Evolutionary conservation across 495 filamentous ascomycete species (phyloP).

Genomic region (Haplographium delicatum): DNA sequence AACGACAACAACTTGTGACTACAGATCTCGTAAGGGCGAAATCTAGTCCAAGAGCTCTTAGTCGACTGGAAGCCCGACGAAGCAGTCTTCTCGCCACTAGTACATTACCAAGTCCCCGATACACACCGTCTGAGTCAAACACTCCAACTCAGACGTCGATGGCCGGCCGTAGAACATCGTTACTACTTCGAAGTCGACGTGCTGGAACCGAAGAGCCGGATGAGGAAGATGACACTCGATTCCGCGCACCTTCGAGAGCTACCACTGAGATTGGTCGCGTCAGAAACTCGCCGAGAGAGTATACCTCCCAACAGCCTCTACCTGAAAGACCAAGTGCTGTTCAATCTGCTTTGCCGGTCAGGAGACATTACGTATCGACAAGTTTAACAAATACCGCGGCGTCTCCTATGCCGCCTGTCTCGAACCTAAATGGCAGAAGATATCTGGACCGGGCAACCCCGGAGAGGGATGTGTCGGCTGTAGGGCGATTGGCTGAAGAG

Average conservation of each 20-base stretch:
- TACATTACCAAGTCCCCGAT: constrained; percentile 29
- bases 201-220: constrained; percentile 44
- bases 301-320: constrained; percentile 21
- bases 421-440: constrained; percentile 28
- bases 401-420: constrained; percentile 10
- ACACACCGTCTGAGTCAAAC: constrained; percentile 21
- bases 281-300: constrained; percentile 19
- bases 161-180: constrained; percentile 38
- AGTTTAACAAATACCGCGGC: constrained; percentile 16
- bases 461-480: constrained; percentile 33
- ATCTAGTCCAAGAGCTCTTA: constrained; percentile 57
- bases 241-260: constrained; percentile 50
- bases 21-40: constrained; percentile 41
- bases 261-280: constrained; percentile 47
- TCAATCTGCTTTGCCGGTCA: constrained; percentile 24
- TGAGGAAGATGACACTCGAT: constrained; percentile 35
- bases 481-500: constrained; percentile 38
- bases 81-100: constrained; percentile 46
- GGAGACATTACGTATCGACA: constrained; percentile 22
- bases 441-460: constrained; percentile 42
- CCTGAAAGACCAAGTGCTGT: constrained; percentile 13
- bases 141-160: constrained; percentile 23
- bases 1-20: constrained; percentile 34
- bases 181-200: constrained; percentile 39
- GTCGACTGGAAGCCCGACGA: constrained; percentile 69